Evolutionary conservation across 768 basidiomycete species (phyloP).

Genomic region (Psilocybe sp.): DNA sequence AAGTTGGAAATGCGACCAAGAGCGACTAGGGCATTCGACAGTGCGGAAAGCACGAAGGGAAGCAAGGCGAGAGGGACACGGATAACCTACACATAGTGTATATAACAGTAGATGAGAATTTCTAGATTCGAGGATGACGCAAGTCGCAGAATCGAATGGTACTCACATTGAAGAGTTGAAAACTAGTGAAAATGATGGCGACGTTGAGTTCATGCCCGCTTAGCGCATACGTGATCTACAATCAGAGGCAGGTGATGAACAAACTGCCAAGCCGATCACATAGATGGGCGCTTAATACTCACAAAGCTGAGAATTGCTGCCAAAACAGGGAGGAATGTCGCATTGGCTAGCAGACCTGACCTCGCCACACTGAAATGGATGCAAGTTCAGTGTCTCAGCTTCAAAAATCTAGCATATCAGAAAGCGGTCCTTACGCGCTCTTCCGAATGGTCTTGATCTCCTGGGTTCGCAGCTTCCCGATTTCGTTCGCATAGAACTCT

Average conservation of each 20-base stretch:
- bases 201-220: constrained; percentile 53
- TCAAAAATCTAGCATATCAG: no score
- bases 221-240: constrained; percentile 61
- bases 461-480: constrained; percentile 34
- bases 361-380: constrained; percentile 27
- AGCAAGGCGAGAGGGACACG: constrained; percentile 53
- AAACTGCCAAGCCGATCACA: not conserved
- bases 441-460: constrained; percentile 39
- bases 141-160: not conserved
- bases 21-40: constrained; percentile 51
- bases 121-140: not conserved
- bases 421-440: constrained; percentile 28
- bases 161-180: constrained; percentile 58
- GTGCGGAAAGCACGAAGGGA: constrained; percentile 49
- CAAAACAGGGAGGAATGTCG: constrained; percentile 50
- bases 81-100: constrained; percentile 45
- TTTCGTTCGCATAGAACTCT: constrained; percentile 42
- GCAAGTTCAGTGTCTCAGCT: not conserved
- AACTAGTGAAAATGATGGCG: constrained; percentile 53
- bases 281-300: constrained; percentile 17
- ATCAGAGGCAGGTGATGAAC: not conserved
- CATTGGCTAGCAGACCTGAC: constrained; percentile 38
- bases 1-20: constrained; percentile 47
- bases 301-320: constrained; percentile 53
- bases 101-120: not conserved